Base-by-base conservation (phyloP, 2,329 filamentous ascomycete genomes). In the Pyrenophora seminiperda region DNA sequence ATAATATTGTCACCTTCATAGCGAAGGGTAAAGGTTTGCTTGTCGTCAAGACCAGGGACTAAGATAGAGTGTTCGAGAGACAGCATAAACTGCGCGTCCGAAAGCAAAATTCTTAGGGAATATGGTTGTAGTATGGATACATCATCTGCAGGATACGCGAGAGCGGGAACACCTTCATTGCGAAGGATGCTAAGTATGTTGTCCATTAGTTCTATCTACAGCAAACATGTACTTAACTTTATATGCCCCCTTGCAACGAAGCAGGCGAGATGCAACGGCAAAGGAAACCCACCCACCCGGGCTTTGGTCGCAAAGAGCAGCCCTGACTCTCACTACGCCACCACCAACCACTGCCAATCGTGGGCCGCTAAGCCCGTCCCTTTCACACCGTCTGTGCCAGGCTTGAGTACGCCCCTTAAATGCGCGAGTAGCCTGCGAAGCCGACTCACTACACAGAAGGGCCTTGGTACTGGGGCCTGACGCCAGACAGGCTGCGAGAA, bases 221-320 rank as follows among this genome's bases (percentile, higher is more conserved):
- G 22, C 6, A 47, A 20, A 17, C 19, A 10, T 41, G 17, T 47
- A 47, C 45, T 41, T 37, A 41, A 19, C 45, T 34, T 20, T 36
- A 19, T 9, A 41, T 37, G 22, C 38, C 45, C 45, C 38, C 11
- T 47, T 47, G 38, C 37, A 37, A 30, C 31, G 5, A 41, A 36
- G 37, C 30, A 38, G 30, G 30, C 30, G 22, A 43, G n/a, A 13
- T 18, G 30, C 41, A 46, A 19, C 42, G 33, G 19, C 45, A 47
- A 47, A 47, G 38, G 30, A 36, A 27, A 41, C 45, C 45, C 45
- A 36, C 45, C 45, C 45, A 11, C 45, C 45, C 45, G 38, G 45
- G 45, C 45, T 47, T 47, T 47, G 31, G 22, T 41, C 45, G 45
- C 45, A 41, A 27, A 41, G 45, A 47, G 45, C 38, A 47, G 45